These are phyloP conservation scores for Penicillium frequentans DNA, from an alignment of 2,329 filamentous ascomycete species.

Conservation along the genomic window DNA sequence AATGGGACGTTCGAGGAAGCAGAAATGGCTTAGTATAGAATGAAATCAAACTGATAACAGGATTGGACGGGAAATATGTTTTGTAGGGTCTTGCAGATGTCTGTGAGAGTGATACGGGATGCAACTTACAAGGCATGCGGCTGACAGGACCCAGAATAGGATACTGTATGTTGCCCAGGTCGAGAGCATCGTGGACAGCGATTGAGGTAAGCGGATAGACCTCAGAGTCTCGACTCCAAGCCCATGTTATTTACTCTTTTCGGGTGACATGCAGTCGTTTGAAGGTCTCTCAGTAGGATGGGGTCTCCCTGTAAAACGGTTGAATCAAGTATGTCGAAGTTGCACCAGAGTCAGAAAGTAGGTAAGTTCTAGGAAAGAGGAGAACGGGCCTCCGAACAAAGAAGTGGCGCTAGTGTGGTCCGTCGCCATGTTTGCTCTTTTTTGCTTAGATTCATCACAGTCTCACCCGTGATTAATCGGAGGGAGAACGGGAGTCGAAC, in stretches of 20 bases:
- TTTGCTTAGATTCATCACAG: neutral
- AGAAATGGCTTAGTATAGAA: neutral
- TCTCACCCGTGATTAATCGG: neutral
- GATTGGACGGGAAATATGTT: neutral
- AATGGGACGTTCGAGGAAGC: neutral
- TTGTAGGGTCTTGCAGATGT: constrained; percentile 15
- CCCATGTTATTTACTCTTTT: constrained; percentile 14
- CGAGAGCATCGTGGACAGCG: constrained; percentile 9
- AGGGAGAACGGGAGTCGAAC: no score
- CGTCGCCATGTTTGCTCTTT: neutral
- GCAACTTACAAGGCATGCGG: constrained; percentile 22
- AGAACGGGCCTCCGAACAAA: neutral
- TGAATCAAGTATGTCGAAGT: neutral
- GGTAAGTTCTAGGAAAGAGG: neutral
- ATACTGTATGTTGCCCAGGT: constrained; percentile 5
- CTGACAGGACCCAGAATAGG: constrained; percentile 15
- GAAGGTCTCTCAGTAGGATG: neutral
- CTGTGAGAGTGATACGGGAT: constrained; percentile 10
- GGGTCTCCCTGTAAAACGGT: neutral
- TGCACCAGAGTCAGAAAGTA: neutral
- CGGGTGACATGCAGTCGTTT: neutral
- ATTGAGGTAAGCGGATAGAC: neutral
- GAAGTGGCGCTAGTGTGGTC: neutral
- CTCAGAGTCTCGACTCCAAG: constrained; percentile 1
- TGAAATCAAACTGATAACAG: neutral